A percentile compares a stretch with the other conserved stretches of the same genome.
Conservation (phyloP, 1,284 basidiomycete genomes). For the Malassezia yamatoensis region DNA sequence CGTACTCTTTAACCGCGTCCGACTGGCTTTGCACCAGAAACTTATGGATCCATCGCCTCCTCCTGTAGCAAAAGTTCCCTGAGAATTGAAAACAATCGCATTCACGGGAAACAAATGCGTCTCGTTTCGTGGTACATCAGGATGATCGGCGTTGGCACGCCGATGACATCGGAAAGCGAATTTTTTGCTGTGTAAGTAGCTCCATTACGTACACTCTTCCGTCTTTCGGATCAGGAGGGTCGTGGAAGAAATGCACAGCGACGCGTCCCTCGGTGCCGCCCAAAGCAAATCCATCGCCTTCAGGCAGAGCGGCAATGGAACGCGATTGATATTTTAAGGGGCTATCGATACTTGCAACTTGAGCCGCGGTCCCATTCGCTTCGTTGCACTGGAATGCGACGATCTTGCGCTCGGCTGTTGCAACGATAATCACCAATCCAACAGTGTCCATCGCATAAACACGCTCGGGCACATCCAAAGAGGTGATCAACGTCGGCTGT, state of each 20-base stretch:
- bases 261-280: slow-evolving; percentile 92
- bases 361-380: slow-evolving; percentile 52
- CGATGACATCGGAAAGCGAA: slow-evolving; percentile 97
- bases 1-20: slow-evolving; percentile 76
- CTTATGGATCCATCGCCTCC: slow-evolving; percentile 55
- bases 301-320: slow-evolving; percentile 31
- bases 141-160: slow-evolving; percentile 60
- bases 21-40: slow-evolving; percentile 71
- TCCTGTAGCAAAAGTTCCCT: slow-evolving; percentile 88
- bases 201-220: slow-evolving; percentile 12
- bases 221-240: slow-evolving; percentile 33
- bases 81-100: slow-evolving; percentile 77
- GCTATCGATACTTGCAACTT: slow-evolving; percentile 21
- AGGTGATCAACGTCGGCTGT: slow-evolving; percentile 26
- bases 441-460: slow-evolving; percentile 74
- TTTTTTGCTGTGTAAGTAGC: slow-evolving; percentile 52
- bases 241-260: slow-evolving; percentile 71
- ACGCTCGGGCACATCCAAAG: slow-evolving; percentile 63
- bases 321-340: slow-evolving; percentile 80
- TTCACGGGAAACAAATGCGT: slow-evolving; percentile 78
- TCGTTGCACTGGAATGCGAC: slow-evolving; percentile 67
- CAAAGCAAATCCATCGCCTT: slow-evolving; percentile 55
- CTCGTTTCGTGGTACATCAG: slow-evolving; percentile 31
- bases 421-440: slow-evolving; percentile 80
- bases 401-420: slow-evolving; percentile 78